A percentile compares a stretch with the other conserved stretches of the same genome.
phyloP scores from a whole-genome alignment of 495 filamentous ascomycete genomes.

The Podospora comata region DNA sequence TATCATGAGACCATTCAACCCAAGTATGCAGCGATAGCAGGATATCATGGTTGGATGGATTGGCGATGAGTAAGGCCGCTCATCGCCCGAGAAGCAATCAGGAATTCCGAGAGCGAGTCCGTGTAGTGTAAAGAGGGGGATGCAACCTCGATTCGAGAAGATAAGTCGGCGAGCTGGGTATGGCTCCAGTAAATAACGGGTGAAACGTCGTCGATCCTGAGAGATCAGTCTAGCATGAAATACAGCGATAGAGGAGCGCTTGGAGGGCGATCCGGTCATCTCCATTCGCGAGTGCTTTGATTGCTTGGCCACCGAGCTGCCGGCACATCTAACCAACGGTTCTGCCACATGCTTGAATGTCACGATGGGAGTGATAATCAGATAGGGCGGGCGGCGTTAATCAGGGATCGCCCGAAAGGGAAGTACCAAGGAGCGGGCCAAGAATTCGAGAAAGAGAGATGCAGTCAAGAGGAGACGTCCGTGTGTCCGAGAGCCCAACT shows the following conservation, averaged over 20 bases:
- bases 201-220: constrained; percentile 17
- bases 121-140: not conserved
- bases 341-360: constrained; percentile 10
- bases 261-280: constrained; percentile 8
- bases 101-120: not conserved
- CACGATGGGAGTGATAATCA: constrained; percentile 6
- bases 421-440: constrained; percentile 7
- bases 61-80: not conserved
- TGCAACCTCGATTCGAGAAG: not conserved
- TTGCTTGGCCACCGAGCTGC: constrained; percentile 2
- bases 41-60: not conserved
- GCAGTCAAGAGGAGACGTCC: not conserved
- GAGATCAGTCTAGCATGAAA: not conserved
- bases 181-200: constrained; percentile 3
- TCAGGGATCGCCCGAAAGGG: not conserved
- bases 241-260: not conserved
- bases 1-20: constrained; percentile 5
- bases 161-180: not conserved
- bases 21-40: not conserved
- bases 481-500: not conserved
- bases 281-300: not conserved
- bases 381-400: constrained; percentile 5
- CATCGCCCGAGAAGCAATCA: not conserved
- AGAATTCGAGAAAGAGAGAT: constrained; percentile 8
- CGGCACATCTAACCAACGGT: constrained; percentile 12